A percentile compares a stretch with the other conserved stretches of the same genome.
phyloP scores from a whole-genome alignment of 164 flowering plant genomes.

The Echeveria elegans region DNA sequence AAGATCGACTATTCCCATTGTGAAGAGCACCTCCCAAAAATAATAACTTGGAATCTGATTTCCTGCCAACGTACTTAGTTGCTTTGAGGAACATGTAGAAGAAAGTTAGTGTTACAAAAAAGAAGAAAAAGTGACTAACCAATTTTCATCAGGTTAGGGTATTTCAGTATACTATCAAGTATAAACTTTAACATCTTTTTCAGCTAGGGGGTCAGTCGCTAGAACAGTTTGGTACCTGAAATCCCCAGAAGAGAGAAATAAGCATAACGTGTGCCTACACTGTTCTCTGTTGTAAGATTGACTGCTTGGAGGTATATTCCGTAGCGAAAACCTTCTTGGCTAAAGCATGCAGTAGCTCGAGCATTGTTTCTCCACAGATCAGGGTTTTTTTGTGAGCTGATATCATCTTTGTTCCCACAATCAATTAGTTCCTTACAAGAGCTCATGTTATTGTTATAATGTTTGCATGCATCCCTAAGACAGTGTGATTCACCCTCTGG shows the following conservation, averaged over 20 bases:
- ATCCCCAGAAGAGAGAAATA: slow-evolving; percentile 92
- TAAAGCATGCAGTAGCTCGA: slow-evolving; percentile 40
- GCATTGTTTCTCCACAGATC: slow-evolving; percentile 23
- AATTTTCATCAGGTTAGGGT: no score
- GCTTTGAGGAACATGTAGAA: slow-evolving; percentile 24
- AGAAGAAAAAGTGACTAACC: no score
- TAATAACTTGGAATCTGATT: slow-evolving; percentile 74
- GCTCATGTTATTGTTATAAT: slow-evolving; percentile 3
- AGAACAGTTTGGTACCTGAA: no score
- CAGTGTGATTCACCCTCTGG: slow-evolving; percentile 96
- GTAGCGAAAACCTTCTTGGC: slow-evolving; percentile 28
- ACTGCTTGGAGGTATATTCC: slow-evolving; percentile 69
- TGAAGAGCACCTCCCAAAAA: slow-evolving; percentile 81
- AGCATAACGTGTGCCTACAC: slow-evolving; percentile 42
- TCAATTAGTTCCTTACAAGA: slow-evolving; percentile 46
- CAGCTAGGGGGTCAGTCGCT: no score
- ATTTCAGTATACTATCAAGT: no score
- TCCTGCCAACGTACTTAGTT: slow-evolving; percentile 86
- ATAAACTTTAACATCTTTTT: no score
- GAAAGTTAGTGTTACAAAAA: no score
- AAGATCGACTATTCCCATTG: slow-evolving; percentile 67
- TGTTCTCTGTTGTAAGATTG: slow-evolving; percentile 34
- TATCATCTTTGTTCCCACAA: slow-evolving; percentile 46
- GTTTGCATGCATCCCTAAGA: slow-evolving; percentile 54
- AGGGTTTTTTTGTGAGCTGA: slow-evolving; percentile 16